Conservation (phyloP, 768 basidiomycete species). For the Naganishia kalamii region DNA sequence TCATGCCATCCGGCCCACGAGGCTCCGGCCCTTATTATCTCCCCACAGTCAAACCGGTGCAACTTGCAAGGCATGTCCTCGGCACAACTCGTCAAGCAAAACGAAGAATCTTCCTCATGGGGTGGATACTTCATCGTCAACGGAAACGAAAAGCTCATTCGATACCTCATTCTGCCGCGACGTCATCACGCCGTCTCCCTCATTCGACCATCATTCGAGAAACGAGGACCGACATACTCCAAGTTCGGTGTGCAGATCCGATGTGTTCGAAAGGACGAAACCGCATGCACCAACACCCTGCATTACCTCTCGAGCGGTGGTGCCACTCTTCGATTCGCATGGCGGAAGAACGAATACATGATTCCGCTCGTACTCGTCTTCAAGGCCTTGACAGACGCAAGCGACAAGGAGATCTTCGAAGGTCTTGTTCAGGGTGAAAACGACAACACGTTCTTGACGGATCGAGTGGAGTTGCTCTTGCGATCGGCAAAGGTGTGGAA, state of each 20-base stretch:
- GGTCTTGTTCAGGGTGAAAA: slow-evolving; percentile 95
- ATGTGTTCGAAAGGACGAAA: slow-evolving; percentile 87
- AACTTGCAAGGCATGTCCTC: slow-evolving; percentile 82
- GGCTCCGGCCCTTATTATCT: not conserved
- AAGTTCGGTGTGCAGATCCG: slow-evolving; percentile 91
- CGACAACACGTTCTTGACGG: slow-evolving; percentile 92
- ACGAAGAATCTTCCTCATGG: slow-evolving; percentile 97
- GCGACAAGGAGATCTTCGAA: slow-evolving; percentile 94
- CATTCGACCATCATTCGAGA: slow-evolving; percentile 72
- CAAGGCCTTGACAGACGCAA: slow-evolving; percentile 82
- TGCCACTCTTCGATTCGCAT: slow-evolving; percentile 92
- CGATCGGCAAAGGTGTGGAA: slow-evolving; percentile 92
- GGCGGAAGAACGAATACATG: slow-evolving; percentile 87
- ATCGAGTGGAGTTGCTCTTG: slow-evolving; percentile 87
- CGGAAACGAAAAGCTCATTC: slow-evolving; percentile 96
- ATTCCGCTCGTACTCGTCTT: slow-evolving; percentile 95
- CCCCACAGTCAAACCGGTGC: slow-evolving; percentile 72
- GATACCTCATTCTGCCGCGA: slow-evolving; percentile 89
- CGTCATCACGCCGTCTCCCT: slow-evolving; percentile 92
- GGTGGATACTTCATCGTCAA: slow-evolving; percentile 99
- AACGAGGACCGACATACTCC: slow-evolving; percentile 87
- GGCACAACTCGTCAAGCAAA: slow-evolving; percentile 73
- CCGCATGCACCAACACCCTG: slow-evolving; percentile 87
- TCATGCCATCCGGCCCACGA: not conserved
- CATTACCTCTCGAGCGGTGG: slow-evolving; percentile 95